A percentile compares a stretch with the other conserved stretches of the same genome.
These are phyloP conservation scores for Hippophae tibetana DNA, from an alignment of 306 rosid species.

Conservation along the genomic window DNA sequence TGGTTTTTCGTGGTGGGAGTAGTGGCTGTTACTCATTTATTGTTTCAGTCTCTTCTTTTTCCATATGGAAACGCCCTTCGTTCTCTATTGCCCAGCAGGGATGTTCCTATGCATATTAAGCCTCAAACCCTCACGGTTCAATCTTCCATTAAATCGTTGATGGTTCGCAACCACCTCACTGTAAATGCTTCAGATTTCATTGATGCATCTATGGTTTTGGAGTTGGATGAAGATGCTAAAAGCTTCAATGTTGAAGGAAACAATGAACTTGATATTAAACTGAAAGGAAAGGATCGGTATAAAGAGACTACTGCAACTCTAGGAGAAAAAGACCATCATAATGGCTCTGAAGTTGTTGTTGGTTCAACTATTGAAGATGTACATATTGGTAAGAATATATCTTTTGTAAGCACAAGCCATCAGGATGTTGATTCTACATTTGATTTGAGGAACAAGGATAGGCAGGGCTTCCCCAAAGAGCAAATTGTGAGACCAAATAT, in stretches of 20 bases:
- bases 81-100: constrained; percentile 36
- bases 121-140: constrained; percentile 14
- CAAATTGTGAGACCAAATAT: constrained; percentile 24
- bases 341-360: constrained; percentile 15
- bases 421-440: constrained; percentile 18
- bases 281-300: constrained; percentile 10
- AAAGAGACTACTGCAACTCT: constrained; percentile 8
- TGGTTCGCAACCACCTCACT: constrained; percentile 36
- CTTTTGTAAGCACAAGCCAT: constrained; percentile 18
- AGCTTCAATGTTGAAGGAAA: constrained; percentile 21
- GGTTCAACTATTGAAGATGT: constrained; percentile 20
- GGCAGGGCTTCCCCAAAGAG: constrained; percentile 23
- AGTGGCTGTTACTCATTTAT: constrained; percentile 47
- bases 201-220: constrained; percentile 20
- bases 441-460: constrained; percentile 22
- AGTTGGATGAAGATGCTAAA: constrained; percentile 17
- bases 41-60: constrained; percentile 65
- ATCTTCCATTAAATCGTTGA: constrained; percentile 34
- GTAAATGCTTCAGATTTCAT: constrained; percentile 30
- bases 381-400: constrained; percentile 17
- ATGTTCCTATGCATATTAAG: constrained; percentile 9
- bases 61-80: constrained; percentile 56
- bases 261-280: constrained; percentile 5
- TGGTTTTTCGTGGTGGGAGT: constrained; percentile 49
- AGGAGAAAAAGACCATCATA: neutral